Conservation (phyloP, 176 grass and related monocot species). For the Zoysia japonica region DNA sequence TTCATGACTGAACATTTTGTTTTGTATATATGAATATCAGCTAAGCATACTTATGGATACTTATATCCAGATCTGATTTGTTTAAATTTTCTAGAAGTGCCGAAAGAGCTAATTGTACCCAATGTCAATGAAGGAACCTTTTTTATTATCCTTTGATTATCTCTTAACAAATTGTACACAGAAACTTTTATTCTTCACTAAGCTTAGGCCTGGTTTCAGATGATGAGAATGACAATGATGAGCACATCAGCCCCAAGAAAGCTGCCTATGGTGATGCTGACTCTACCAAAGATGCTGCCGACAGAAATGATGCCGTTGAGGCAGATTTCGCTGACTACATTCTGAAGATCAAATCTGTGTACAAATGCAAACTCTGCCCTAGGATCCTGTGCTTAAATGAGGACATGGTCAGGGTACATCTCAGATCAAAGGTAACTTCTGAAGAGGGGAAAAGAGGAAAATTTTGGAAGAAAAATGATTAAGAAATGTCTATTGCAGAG, state of each 20-base stretch:
- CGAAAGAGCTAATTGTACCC: background rate
- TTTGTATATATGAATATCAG: background rate
- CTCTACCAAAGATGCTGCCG: conserved; percentile 30
- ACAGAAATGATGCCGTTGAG: conserved; percentile 37
- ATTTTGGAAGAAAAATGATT: background rate
- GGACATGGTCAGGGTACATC: conserved; percentile 73
- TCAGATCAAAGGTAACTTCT: conserved; percentile 79
- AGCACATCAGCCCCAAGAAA: conserved; percentile 39
- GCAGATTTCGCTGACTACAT: conserved; percentile 60
- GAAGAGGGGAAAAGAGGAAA: background rate
- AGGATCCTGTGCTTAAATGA: conserved; percentile 85
- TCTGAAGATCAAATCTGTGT: conserved; percentile 89
- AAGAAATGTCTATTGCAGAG: background rate
- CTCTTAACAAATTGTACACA: conserved; percentile 12
- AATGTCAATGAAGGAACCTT: background rate
- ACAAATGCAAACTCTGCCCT: conserved; percentile 86
- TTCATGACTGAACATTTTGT: background rate
- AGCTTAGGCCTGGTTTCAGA: conserved; percentile 47
- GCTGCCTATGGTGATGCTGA: conserved; percentile 26
- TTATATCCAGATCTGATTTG: background rate
- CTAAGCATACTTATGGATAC: background rate
- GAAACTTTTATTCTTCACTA: background rate
- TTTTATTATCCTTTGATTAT: background rate
- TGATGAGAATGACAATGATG: conserved; percentile 49
- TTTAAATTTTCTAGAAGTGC: background rate